Conservation (phyloP, 1,284 basidiomycete genomes). For the Cryptococcus sp. region DNA sequence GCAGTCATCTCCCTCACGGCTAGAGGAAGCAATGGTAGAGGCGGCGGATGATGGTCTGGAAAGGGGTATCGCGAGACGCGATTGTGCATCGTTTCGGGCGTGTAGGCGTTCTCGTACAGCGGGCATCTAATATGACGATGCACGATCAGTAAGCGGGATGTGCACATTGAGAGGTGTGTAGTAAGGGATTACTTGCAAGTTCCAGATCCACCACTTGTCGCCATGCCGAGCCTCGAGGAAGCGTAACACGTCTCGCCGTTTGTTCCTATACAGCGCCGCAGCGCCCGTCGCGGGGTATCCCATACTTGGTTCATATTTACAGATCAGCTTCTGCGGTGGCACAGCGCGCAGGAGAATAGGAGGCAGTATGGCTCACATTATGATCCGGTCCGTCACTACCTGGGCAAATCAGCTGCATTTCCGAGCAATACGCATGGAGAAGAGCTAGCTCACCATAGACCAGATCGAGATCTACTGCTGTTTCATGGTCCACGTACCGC, state of each 20-base stretch:
- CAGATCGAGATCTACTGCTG: conserved; percentile 74
- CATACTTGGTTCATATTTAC: conserved; percentile 36
- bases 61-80: conserved; percentile 82
- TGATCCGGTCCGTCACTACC: conserved; percentile 58
- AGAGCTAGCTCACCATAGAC: conserved; percentile 63
- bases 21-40: conserved; percentile 74
- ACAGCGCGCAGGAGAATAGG: not conserved
- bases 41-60: conserved; percentile 84
- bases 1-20: conserved; percentile 72
- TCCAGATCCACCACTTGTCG: conserved; percentile 80
- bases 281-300: conserved; percentile 81
- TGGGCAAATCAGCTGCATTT: not conserved
- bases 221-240: conserved; percentile 75
- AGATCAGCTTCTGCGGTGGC: not conserved
- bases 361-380: conserved; percentile 57
- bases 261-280: conserved; percentile 79
- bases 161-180: not conserved
- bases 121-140: conserved; percentile 59
- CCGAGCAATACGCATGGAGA: conserved; percentile 12
- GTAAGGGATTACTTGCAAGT: conserved; percentile 57
- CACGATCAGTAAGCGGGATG: not conserved
- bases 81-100: conserved; percentile 53
- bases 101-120: conserved; percentile 58
- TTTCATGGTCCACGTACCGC: conserved; percentile 68
- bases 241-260: conserved; percentile 70